Percentiles rank a stretch among this genome's conserved stretches.
Evolutionary conservation across 2,329 filamentous ascomycete species (phyloP).

Genomic region (Chaetomium strumarium): DNA sequence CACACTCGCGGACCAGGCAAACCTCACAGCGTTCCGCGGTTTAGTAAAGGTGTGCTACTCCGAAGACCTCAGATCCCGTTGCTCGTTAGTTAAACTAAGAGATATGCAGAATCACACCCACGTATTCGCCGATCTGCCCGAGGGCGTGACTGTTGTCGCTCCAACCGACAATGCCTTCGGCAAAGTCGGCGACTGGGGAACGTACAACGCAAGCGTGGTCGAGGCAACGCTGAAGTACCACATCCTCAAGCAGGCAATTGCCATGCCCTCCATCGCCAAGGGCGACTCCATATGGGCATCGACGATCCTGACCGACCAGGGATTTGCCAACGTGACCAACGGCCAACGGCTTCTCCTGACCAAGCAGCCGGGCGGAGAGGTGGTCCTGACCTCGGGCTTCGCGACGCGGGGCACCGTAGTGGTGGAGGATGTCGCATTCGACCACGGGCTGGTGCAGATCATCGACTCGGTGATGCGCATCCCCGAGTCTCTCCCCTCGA

Average conservation of each 20-base stretch:
- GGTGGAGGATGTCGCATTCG: constrained; percentile 40
- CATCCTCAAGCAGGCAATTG: constrained; percentile 47
- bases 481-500: constrained; percentile 35
- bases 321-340: constrained; percentile 43
- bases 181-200: constrained; percentile 16
- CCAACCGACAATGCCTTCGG: constrained; percentile 20
- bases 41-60: constrained; percentile 10
- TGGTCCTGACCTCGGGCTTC: constrained; percentile 36
- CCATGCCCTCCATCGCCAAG: constrained; percentile 33
- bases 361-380: constrained; percentile 38
- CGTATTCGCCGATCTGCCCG: constrained; percentile 13
- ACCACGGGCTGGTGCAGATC: constrained; percentile 46
- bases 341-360: constrained; percentile 45
- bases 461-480: constrained; percentile 48
- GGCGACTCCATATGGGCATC: constrained; percentile 37
- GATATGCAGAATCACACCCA: constrained; percentile 10
- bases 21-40: constrained; percentile 15
- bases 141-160: constrained; percentile 13
- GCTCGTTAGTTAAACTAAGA: neutral
- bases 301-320: constrained; percentile 37
- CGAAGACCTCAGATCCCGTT: neutral
- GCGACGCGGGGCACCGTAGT: constrained; percentile 40
- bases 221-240: constrained; percentile 44
- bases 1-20: constrained; percentile 13
- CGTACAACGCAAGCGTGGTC: constrained; percentile 6